A percentile compares a stretch with the other conserved stretches of the same genome.
Conservation (phyloP, 208 protist genomes). For the Trypanosomatidae sp. region DNA sequence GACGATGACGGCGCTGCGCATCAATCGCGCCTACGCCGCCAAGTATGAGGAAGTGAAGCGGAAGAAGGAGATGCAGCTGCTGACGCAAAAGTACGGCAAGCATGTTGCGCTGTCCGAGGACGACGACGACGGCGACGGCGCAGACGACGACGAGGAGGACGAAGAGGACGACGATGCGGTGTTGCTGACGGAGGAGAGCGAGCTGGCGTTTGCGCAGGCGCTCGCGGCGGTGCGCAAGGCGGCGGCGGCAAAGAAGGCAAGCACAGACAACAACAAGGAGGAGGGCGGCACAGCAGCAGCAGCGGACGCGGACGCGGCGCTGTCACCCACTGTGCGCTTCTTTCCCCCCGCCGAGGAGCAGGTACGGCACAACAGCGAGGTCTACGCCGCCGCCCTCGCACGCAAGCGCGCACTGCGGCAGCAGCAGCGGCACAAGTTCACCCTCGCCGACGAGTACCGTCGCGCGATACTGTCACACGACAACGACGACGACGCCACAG, state of each 20-base stretch:
- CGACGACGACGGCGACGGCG: slow-evolving; percentile 12
- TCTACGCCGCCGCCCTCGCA: slow-evolving; percentile 24
- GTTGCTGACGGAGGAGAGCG: slow-evolving; percentile 63
- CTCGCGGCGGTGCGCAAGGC: slow-evolving; percentile 65
- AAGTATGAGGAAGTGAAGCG: slow-evolving; percentile 85
- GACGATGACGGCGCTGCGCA: slow-evolving; percentile 17
- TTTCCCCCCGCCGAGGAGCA: slow-evolving; percentile 68
- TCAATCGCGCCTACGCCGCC: slow-evolving; percentile 68
- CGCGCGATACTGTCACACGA: slow-evolving; percentile 31
- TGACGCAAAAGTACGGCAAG: slow-evolving; percentile 75
- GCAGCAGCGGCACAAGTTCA: slow-evolving; percentile 18
- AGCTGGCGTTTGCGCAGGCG: slow-evolving; percentile 69
- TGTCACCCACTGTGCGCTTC: slow-evolving; percentile 17
- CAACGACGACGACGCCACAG: slow-evolving; percentile 11
- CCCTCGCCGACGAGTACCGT: slow-evolving; percentile 70
- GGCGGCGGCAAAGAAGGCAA: slow-evolving; percentile 4
- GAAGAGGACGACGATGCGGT: slow-evolving; percentile 78
- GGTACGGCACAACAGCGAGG: slow-evolving; percentile 34
- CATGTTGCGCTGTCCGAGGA: slow-evolving; percentile 11
- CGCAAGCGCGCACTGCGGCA: slow-evolving; percentile 7
- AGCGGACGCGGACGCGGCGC: not conserved
- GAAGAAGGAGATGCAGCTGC: slow-evolving; percentile 73
- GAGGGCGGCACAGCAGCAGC: not conserved
- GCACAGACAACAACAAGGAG: not conserved
- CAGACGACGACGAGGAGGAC: slow-evolving; percentile 45